These are phyloP conservation scores for Fusarium sp. DNA, from an alignment of 2,329 filamentous ascomycete species.

Conservation along the genomic window DNA sequence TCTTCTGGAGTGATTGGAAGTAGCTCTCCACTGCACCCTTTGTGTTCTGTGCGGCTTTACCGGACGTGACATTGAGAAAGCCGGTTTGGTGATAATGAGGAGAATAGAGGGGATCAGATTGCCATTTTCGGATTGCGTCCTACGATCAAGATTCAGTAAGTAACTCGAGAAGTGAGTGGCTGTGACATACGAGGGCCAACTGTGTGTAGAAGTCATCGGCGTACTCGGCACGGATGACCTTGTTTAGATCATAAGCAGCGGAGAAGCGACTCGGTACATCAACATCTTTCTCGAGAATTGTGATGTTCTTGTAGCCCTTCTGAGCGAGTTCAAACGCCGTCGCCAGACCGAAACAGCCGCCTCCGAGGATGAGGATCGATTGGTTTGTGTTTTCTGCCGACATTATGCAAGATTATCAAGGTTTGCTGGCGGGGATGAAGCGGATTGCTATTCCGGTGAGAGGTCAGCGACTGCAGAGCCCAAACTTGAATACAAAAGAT, in stretches of 20 bases:
- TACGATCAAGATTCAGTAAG: background rate
- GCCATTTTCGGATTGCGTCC: constrained; percentile 24
- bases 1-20: constrained; percentile 15
- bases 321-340: constrained; percentile 17
- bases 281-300: constrained; percentile 21
- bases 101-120: constrained; percentile 16
- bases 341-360: constrained; percentile 18
- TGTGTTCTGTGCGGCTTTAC: constrained; percentile 11
- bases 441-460: background rate
- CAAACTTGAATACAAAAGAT: accelerated
- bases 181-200: constrained; percentile 1
- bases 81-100: constrained; percentile 26
- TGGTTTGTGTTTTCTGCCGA: background rate
- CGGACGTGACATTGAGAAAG: constrained; percentile 26
- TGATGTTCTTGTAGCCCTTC: constrained; percentile 20
- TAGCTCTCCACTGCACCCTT: constrained; percentile 23
- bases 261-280: constrained; percentile 22
- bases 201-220: constrained; percentile 23
- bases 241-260: constrained; percentile 23
- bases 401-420: background rate
- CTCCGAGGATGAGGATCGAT: constrained; percentile 23
- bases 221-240: constrained; percentile 27
- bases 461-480: background rate
- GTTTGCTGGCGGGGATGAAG: background rate
- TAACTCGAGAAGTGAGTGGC: too few relatives aligned